phyloP scores from a whole-genome alignment of 306 rosid genomes.

The Vicia sativa region DNA sequence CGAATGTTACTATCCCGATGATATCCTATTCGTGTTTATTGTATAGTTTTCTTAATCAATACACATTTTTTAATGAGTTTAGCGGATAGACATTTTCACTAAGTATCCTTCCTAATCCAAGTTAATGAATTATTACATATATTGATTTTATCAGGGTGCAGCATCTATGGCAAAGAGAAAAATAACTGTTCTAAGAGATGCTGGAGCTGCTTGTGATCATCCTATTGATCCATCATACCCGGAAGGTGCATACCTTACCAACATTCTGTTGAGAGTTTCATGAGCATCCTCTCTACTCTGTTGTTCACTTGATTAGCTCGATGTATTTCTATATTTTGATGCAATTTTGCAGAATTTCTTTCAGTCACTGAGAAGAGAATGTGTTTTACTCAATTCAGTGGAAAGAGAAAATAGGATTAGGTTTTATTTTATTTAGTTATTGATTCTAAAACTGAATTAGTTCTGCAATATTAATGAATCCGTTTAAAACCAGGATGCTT shows the following conservation, averaged over 20 bases:
- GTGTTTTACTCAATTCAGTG: slow-evolving; percentile 3
- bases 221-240: slow-evolving; percentile 83
- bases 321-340: slow-evolving; percentile 20
- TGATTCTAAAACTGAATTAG: not conserved
- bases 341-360: slow-evolving; percentile 12
- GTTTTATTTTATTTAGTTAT: not conserved
- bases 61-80: not conserved
- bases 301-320: not conserved
- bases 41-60: slow-evolving; percentile 12
- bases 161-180: slow-evolving; percentile 75
- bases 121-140: not conserved
- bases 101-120: not conserved
- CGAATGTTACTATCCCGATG: no score
- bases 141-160: slow-evolving; percentile 58
- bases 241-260: slow-evolving; percentile 85
- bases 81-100: slow-evolving; percentile 4
- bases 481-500: not conserved
- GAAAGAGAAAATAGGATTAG: slow-evolving; percentile 5
- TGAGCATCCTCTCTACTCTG: slow-evolving; percentile 30
- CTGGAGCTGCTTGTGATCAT: slow-evolving; percentile 87
- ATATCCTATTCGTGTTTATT: no score
- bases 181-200: slow-evolving; percentile 65
- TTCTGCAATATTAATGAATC: not conserved
- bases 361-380: not conserved
- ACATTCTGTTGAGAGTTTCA: slow-evolving; percentile 64